These are phyloP conservation scores for Lenzites betulinus DNA, from an alignment of 768 basidiomycete genomes.

Conservation along the genomic window DNA sequence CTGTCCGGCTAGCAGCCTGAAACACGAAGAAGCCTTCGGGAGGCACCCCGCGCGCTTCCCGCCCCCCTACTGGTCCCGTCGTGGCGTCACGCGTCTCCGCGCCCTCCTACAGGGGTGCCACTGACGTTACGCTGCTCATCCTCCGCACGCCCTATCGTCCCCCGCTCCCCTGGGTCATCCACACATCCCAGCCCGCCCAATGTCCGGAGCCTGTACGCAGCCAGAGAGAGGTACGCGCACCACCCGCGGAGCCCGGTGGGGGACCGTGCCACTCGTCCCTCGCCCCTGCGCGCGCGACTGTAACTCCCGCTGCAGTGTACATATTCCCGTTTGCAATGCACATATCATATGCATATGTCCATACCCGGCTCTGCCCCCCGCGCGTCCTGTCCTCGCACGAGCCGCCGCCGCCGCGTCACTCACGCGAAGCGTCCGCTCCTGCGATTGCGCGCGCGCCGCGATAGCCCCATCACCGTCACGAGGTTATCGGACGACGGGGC, in stretches of 20 bases:
- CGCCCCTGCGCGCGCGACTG: background rate
- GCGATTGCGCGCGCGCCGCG: background rate
- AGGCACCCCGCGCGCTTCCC: constrained; percentile 7
- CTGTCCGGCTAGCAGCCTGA: constrained; percentile 26
- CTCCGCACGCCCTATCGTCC: background rate
- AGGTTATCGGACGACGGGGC: constrained; percentile 20
- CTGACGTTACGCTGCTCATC: constrained; percentile 16
- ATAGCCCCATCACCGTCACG: constrained; percentile 15
- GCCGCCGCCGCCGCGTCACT: too few species aligned
- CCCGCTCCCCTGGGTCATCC: background rate
- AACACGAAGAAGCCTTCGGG: constrained; percentile 22
- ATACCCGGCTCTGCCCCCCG: constrained; percentile 4
- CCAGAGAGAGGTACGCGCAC: too few species aligned
- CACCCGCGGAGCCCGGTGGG: too few species aligned
- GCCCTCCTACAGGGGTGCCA: constrained; percentile 10
- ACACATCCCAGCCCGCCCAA: too few species aligned
- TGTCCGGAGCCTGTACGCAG: too few species aligned
- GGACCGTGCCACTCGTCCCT: too few species aligned
- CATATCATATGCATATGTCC: background rate
- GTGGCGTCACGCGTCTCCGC: constrained; percentile 11
- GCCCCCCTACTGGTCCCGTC: constrained; percentile 14
- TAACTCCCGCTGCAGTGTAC: too few species aligned
- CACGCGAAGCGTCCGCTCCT: too few species aligned
- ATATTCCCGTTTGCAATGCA: background rate
- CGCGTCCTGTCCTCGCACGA: background rate